Evolutionary conservation across 306 rosid species (phyloP), one percentile per base, ranked within the genome.

Genomic region (Corylus americana): DNA sequence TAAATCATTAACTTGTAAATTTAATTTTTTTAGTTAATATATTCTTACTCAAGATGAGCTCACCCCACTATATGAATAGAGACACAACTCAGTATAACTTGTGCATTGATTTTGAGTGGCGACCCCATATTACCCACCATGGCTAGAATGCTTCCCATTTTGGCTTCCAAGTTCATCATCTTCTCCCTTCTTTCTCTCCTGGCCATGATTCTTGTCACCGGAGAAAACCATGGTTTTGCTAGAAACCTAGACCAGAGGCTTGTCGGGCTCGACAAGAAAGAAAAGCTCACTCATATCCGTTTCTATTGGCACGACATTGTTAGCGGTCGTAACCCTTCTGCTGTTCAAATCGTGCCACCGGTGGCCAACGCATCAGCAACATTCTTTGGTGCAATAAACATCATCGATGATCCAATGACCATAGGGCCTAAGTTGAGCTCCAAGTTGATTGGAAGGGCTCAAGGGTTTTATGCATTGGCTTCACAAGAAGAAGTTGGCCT

Each of bases 281-380:
- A 89, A 22, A 89, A 89, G 84, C 79, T 84, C 3, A 86, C 89
- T 83, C 92, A 89, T 75, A 80, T 89, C 59, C 75, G 64, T 4
- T 62, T 89, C 53, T 89, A 80, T 66, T 89, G 90, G 90, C 92
- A 89, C 14, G 92, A 86, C 82, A 70, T 48, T 8, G 3, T 42
- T 20, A 62, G 62, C 51, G 88, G 89, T 9, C 50, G 18, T 0
- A 80, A 80, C 16, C 87, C 91, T 13, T 58, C 83, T 2, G 62
- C 76, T 5, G 44, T 82, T 4, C 9, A 50, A 9, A 66, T 80
- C 2, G 59, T 85, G 17, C 73, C 48, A 2, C 79, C 85, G 2
- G 42, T 4, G 16, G 9, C 47, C 5, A 68, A 16, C 9, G 2
- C 20, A 11, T 70, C 85, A 7, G 8, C 51, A 45, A 80, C 75